Conservation (phyloP, 2,329 filamentous ascomycete species). For the Magnaporthales sp. region DNA sequence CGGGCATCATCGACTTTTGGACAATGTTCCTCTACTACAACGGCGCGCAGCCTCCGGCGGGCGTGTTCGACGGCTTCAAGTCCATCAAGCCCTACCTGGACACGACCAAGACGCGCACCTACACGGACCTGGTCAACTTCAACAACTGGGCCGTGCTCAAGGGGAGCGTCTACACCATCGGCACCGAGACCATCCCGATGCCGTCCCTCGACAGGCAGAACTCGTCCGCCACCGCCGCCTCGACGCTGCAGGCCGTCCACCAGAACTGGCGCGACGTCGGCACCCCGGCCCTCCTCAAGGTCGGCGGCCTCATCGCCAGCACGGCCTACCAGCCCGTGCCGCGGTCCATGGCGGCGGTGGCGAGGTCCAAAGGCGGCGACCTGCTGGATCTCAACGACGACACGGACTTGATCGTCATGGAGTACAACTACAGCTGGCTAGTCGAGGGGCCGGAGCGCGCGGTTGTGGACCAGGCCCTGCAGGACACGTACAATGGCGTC, state of each 20-base stretch:
- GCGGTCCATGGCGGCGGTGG: constrained; percentile 21
- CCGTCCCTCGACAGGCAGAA: constrained; percentile 2
- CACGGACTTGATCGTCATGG: constrained; percentile 30
- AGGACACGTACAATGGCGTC: constrained; percentile 25
- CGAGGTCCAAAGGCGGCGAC: constrained; percentile 25
- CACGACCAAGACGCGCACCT: constrained; percentile 13
- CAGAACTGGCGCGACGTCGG: constrained; percentile 13
- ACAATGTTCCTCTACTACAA: constrained; percentile 57
- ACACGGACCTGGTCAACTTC: constrained; percentile 17
- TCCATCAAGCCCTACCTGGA: constrained; percentile 32
- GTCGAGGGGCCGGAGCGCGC: constrained; percentile 16
- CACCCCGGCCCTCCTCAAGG: constrained; percentile 4
- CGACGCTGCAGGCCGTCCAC: constrained; percentile 11
- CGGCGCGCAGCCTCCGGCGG: constrained; percentile 39
- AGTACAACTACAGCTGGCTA: constrained; percentile 32
- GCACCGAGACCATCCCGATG: constrained; percentile 16
- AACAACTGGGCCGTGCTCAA: constrained; percentile 15
- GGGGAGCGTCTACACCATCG: constrained; percentile 15
- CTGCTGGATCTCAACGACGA: constrained; percentile 28
- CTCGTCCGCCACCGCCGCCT: not conserved
- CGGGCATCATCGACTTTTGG: constrained; percentile 41
- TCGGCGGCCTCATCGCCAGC: constrained; percentile 11
- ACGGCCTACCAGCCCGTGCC: constrained; percentile 22
- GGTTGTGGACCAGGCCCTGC: constrained; percentile 25
- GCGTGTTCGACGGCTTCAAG: constrained; percentile 48